Percentiles rank a stretch among this genome's conserved stretches.
Evolutionary conservation across 2,329 filamentous ascomycete species (phyloP).

Genomic region (Trichoderma sp.): DNA sequence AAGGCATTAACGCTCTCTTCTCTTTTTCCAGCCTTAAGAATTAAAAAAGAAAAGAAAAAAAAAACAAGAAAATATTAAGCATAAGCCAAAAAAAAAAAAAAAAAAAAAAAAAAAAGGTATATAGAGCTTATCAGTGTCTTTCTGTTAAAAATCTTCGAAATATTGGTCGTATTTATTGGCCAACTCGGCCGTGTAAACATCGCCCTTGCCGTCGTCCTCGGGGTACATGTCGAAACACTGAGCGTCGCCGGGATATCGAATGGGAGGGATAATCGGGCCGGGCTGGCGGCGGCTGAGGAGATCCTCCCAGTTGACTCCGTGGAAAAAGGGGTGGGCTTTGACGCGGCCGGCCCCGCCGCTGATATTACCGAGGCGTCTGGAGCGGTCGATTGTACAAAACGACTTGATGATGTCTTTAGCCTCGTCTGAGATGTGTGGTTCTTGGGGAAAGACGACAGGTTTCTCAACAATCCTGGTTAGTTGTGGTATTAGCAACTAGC

Average conservation of each 20-base stretch:
- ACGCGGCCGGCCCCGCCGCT: constrained; percentile 71
- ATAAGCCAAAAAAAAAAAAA: neutral
- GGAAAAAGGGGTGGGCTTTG: constrained; percentile 76
- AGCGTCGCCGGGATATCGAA: constrained; percentile 72
- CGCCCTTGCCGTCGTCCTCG: constrained; percentile 67
- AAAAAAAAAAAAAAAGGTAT: neutral
- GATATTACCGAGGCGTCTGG: constrained; percentile 76
- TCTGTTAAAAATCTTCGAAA: constrained; percentile 68
- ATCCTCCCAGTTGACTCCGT: constrained; percentile 71
- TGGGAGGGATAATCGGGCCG: constrained; percentile 75
- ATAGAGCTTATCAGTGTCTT: neutral
- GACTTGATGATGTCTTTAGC: constrained; percentile 75
- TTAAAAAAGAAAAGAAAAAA: neutral
- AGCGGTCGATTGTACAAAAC: constrained; percentile 78
- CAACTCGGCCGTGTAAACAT: constrained; percentile 70
- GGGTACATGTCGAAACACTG: constrained; percentile 82
- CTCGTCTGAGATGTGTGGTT: constrained; percentile 64
- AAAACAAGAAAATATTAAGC: neutral
- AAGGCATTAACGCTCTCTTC: neutral
- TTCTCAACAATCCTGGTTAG: constrained; percentile 72
- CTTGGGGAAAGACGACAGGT: constrained; percentile 70
- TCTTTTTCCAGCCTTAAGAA: neutral
- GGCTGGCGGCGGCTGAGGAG: constrained; percentile 63
- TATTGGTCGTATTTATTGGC: constrained; percentile 67
- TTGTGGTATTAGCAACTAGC: neutral